These are phyloP conservation scores for Kwoniella mangroviensis DNA, from an alignment of 768 basidiomycete genomes.

Conservation along the genomic window DNA sequence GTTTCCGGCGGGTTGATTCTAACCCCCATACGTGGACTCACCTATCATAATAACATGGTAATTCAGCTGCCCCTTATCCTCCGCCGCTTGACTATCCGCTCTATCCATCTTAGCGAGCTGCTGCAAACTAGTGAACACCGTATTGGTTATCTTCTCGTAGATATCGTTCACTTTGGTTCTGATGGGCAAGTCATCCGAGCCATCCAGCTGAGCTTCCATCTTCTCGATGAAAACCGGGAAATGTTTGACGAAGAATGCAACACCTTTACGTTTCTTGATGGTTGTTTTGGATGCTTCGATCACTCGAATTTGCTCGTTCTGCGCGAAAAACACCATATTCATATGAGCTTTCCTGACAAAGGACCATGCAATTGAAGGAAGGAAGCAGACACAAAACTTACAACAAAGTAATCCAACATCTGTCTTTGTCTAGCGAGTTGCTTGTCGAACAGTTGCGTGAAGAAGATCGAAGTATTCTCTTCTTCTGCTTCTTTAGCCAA, in stretches of 20 bases:
- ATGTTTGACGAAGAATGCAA: slow-evolving; percentile 87
- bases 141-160: slow-evolving; percentile 84
- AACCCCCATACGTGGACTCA: slow-evolving; percentile 58
- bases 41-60: slow-evolving; percentile 95
- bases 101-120: slow-evolving; percentile 96
- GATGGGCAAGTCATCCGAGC: slow-evolving; percentile 68
- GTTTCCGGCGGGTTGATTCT: background rate
- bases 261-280: slow-evolving; percentile 89
- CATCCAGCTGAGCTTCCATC: slow-evolving; percentile 81
- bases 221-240: slow-evolving; percentile 86
- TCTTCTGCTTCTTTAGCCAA: slow-evolving; percentile 78
- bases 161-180: slow-evolving; percentile 75
- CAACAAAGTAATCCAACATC: slow-evolving; percentile 70
- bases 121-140: slow-evolving; percentile 90
- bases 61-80: slow-evolving; percentile 95
- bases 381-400: slow-evolving; percentile 28
- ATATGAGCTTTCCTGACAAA: too few relatives aligned
- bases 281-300: slow-evolving; percentile 90
- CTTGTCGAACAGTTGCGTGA: slow-evolving; percentile 74
- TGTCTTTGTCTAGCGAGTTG: slow-evolving; percentile 77
- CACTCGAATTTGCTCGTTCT: slow-evolving; percentile 84
- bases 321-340: background rate
- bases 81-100: slow-evolving; percentile 63
- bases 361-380: too few relatives aligned
- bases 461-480: slow-evolving; percentile 71